Evolutionary conservation across 129 eudicot species (phyloP), one percentile per base, ranked within the genome.

Genomic region (Scalesia atractyloides): DNA sequence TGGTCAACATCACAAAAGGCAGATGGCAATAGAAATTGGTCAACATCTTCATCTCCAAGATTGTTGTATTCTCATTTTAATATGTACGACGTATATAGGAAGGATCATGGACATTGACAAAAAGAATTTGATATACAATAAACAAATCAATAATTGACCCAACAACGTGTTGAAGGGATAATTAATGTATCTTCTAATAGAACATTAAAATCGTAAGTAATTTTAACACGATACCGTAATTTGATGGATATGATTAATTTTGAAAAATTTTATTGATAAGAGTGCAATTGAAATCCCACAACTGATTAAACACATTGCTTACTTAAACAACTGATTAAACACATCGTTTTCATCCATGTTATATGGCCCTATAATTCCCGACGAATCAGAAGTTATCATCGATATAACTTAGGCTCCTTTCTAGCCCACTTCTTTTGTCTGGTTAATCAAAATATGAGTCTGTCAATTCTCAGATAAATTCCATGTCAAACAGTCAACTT

Each of bases 21-120:
- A 15, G 43, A 33, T 10, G 44, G 44, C 18, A 61, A 61, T 30
- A 30, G 44, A 44, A 34, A 59, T 69, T 7, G 15, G 17, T 47
- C 64, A 16, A 49, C 15, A 19, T 61, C 54, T 70, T 22, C 26
- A 22, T 22, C 26, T 22, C 2, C 26, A 22, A 22, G 26, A 22
- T 22, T 22, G 26, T 22, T 58, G 41, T 19, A 58, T 61, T 36
- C 14, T 53, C 17, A 10, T 44, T 52, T 16, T 11, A 17, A 51
- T 70, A 17, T 33, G 18, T 57, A 74, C 53, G 18, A n/a, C 4
- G 52, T 47, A 70, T 5, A 39, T 22, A 22, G 76, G 76, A 77
- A 61, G 12, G 53, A 18, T 62, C 76, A 52, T 20, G 34, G 41
- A 74, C 49, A 51, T 54, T 64, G 63, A 15, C 19, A 63, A 56